phyloP scores from a whole-genome alignment of 345 rosid genomes.

The Adansonia digitata region DNA sequence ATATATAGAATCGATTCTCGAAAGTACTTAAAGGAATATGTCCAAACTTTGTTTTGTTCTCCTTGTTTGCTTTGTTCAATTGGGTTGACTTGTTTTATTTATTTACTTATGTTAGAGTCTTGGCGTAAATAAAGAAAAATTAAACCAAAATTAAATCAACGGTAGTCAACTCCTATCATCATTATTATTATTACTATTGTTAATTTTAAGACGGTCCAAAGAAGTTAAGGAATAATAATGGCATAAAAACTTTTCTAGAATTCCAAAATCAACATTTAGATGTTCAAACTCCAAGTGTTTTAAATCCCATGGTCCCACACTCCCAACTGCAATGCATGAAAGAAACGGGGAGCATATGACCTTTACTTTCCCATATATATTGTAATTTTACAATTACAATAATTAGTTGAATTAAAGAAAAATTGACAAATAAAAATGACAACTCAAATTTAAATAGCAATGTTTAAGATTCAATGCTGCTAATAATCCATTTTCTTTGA shows the following conservation, averaged over 20 bases:
- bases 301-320: too few species aligned
- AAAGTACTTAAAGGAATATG: neutral
- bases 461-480: too few species aligned
- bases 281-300: slow-evolving; percentile 6
- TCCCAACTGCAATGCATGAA: neutral
- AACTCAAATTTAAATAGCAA: too few species aligned
- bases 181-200: too few species aligned
- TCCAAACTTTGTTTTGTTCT: neutral
- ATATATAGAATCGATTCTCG: neutral
- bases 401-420: too few species aligned
- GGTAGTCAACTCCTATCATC: neutral
- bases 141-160: neutral
- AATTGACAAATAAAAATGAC: too few species aligned
- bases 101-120: neutral
- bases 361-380: too few species aligned
- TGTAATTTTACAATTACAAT: too few species aligned
- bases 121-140: neutral
- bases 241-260: slow-evolving; percentile 1
- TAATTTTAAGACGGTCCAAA: neutral
- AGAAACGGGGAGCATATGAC: too few species aligned
- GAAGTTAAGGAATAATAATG: slow-evolving; percentile 11
- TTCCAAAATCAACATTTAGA: neutral
- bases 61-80: neutral
- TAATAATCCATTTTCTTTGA: too few species aligned
- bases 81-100: slow-evolving; percentile 6